These are phyloP conservation scores for Ulvella scutata DNA, from an alignment of 139 green algal species.

Conservation along the genomic window DNA sequence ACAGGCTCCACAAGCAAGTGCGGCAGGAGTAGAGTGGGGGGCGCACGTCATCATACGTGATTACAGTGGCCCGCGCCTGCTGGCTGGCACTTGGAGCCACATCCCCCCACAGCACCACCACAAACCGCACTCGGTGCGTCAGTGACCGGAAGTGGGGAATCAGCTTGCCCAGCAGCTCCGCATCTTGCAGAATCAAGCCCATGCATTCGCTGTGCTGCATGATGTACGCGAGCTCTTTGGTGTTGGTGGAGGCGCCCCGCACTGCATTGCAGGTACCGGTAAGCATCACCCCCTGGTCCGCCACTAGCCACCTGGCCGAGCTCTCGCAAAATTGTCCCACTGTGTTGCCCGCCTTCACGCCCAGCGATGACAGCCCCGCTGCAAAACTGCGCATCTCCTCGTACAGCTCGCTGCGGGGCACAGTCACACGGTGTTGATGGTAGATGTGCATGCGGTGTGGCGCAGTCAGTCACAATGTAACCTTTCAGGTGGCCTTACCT, in stretches of 20 bases:
- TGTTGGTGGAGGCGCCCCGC: slow-evolving; percentile 41
- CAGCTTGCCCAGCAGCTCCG: slow-evolving; percentile 42
- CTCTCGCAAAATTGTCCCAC: slow-evolving; percentile 77
- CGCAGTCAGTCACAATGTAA: background rate
- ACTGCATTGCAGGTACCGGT: slow-evolving; percentile 50
- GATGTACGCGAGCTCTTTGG: slow-evolving; percentile 76
- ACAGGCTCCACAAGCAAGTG: no score
- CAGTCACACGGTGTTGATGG: no score
- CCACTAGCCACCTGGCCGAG: slow-evolving; percentile 62
- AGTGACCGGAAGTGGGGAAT: slow-evolving; percentile 17
- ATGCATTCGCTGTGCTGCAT: slow-evolving; percentile 34
- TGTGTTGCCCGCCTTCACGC: slow-evolving; percentile 21
- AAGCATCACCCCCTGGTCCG: slow-evolving; percentile 64
- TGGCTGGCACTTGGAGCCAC: background rate
- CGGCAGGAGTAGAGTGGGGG: background rate
- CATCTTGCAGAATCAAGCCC: slow-evolving; percentile 61
- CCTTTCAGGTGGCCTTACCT: background rate
- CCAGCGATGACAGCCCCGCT: slow-evolving; percentile 30
- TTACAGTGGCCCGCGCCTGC: slow-evolving; percentile 19
- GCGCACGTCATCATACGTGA: slow-evolving; percentile 33
- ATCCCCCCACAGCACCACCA: slow-evolving; percentile 66
- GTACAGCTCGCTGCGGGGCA: slow-evolving; percentile 33
- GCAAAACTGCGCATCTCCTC: slow-evolving; percentile 28
- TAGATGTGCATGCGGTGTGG: background rate
- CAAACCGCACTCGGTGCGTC: slow-evolving; percentile 30